A percentile compares a stretch with the other conserved stretches of the same genome.
Conservation (phyloP, 768 basidiomycete genomes). For the Pleurotus giganteus region DNA sequence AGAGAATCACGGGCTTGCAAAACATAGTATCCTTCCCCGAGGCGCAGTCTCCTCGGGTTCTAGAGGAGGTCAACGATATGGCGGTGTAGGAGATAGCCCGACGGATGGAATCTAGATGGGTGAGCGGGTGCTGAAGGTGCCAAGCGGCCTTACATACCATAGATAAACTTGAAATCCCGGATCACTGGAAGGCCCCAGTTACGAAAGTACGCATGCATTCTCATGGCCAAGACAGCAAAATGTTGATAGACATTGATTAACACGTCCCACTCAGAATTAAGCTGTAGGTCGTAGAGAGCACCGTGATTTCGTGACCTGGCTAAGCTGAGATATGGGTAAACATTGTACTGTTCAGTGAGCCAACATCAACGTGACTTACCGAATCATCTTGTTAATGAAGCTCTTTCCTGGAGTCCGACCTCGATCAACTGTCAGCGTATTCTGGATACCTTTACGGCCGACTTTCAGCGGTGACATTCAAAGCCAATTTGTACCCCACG, state of each 20-base stretch:
- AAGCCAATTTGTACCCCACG: slow-evolving; percentile 21
- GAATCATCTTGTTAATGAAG: slow-evolving; percentile 74
- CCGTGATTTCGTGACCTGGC: slow-evolving; percentile 75
- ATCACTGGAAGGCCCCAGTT: slow-evolving; percentile 49
- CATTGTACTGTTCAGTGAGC: neutral
- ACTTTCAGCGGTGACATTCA: neutral
- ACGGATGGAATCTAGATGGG: slow-evolving; percentile 52
- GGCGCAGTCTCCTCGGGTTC: slow-evolving; percentile 35
- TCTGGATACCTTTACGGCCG: slow-evolving; percentile 41
- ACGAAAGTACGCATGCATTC: slow-evolving; percentile 80
- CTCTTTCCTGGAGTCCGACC: slow-evolving; percentile 60
- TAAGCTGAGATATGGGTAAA: slow-evolving; percentile 38
- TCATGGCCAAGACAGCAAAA: slow-evolving; percentile 79
- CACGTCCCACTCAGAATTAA: slow-evolving; percentile 63
- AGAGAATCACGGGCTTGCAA: slow-evolving; percentile 51
- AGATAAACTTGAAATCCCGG: slow-evolving; percentile 50
- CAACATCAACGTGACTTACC: slow-evolving; percentile 39
- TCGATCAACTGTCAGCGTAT: slow-evolving; percentile 70
- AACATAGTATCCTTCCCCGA: slow-evolving; percentile 40
- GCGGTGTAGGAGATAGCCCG: slow-evolving; percentile 60
- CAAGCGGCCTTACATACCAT: slow-evolving; percentile 37
- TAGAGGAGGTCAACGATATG: slow-evolving; percentile 43
- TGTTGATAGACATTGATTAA: slow-evolving; percentile 87
- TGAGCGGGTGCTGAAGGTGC: neutral
- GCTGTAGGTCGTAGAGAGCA: slow-evolving; percentile 71